These are phyloP conservation scores for Limnomonas spitsbergensis DNA, from an alignment of 139 green algal species.

Conservation along the genomic window DNA sequence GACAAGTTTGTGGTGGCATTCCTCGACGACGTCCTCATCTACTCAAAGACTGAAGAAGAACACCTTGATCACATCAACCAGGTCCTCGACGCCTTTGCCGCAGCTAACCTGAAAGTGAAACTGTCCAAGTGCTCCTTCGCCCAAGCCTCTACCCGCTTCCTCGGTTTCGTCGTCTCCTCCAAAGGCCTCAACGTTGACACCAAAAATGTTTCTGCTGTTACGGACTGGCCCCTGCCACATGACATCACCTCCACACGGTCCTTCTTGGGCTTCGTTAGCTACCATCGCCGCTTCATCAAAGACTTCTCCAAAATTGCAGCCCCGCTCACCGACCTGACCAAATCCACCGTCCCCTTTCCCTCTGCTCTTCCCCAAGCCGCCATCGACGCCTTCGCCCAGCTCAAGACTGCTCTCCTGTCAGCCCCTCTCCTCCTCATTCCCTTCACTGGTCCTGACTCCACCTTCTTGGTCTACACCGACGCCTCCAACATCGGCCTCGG, in stretches of 20 bases:
- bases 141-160: neutral
- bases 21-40: slow-evolving; percentile 49
- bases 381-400: neutral
- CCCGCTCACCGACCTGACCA: slow-evolving; percentile 2
- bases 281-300: neutral
- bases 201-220: slow-evolving; percentile 11
- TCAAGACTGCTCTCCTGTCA: slow-evolving; percentile 1
- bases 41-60: slow-evolving; percentile 34
- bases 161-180: slow-evolving; percentile 6
- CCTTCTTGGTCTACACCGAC: slow-evolving; percentile 30
- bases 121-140: slow-evolving; percentile 44
- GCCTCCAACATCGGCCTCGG: slow-evolving; percentile 32
- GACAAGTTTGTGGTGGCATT: slow-evolving; percentile 37
- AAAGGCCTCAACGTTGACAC: slow-evolving; percentile 3
- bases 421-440: slow-evolving; percentile 4
- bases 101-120: slow-evolving; percentile 32
- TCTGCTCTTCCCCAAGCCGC: neutral
- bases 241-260: slow-evolving; percentile 8
- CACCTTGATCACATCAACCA: slow-evolving; percentile 41
- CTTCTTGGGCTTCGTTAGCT: slow-evolving; percentile 12
- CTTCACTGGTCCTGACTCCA: neutral
- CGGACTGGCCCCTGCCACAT: slow-evolving; percentile 9
- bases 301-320: neutral
- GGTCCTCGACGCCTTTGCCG: slow-evolving; percentile 24
- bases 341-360: neutral